Percentiles rank a stretch among this genome's conserved stretches.
Evolutionary conservation across 1,284 basidiomycete genomes (phyloP).

Genomic region (Boletellus deceptivus): DNA sequence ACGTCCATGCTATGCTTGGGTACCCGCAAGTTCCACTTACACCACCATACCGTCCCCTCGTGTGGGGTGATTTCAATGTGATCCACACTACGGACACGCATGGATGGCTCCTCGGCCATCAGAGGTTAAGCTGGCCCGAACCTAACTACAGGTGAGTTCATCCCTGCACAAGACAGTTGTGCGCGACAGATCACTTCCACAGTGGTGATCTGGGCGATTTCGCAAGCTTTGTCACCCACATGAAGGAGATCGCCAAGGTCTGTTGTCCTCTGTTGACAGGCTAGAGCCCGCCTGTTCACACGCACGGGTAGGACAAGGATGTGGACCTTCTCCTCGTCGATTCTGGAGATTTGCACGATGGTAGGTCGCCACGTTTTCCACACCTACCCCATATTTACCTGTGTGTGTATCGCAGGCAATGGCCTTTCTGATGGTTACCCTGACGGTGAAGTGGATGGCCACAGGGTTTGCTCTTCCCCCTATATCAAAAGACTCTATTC

Average conservation of each 20-base stretch:
- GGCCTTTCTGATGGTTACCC: constrained; percentile 73
- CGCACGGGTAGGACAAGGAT: constrained; percentile 48
- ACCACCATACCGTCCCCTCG: constrained; percentile 58
- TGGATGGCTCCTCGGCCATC: constrained; percentile 77
- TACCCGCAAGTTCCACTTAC: constrained; percentile 44
- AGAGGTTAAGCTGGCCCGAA: constrained; percentile 65
- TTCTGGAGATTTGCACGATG: constrained; percentile 81
- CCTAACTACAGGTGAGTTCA: constrained; percentile 63
- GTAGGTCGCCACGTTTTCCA: too few species aligned
- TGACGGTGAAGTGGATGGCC: constrained; percentile 65
- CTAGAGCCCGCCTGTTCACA: background rate
- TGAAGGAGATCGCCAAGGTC: constrained; percentile 70
- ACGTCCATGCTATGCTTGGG: constrained; percentile 40
- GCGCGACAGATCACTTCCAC: background rate
- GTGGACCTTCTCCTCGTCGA: constrained; percentile 72
- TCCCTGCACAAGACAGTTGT: background rate
- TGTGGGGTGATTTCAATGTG: constrained; percentile 74
- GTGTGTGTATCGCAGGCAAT: constrained; percentile 46
- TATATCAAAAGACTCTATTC: background rate
- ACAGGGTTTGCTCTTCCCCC: constrained; percentile 45
- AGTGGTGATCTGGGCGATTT: constrained; percentile 80
- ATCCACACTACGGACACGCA: constrained; percentile 82
- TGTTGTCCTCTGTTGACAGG: constrained; percentile 17
- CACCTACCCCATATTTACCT: too few species aligned
- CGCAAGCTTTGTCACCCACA: constrained; percentile 76